phyloP scores from a whole-genome alignment of 345 rosid species.

The Pistacia atlantica region DNA sequence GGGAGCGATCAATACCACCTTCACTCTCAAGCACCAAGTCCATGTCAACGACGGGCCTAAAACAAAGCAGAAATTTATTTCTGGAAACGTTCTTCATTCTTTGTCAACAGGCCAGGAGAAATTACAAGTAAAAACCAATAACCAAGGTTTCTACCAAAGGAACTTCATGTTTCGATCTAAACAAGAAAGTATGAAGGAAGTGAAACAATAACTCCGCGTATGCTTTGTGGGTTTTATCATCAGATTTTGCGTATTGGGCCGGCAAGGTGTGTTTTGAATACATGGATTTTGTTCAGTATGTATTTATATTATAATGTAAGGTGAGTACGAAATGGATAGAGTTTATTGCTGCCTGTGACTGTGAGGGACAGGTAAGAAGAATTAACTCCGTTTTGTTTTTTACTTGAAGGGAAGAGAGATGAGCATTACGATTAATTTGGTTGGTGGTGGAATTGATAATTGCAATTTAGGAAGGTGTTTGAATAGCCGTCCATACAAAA shows the following conservation, averaged over 20 bases:
- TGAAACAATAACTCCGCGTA: slow-evolving; percentile 7
- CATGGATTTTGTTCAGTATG: neutral
- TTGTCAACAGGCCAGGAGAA: neutral
- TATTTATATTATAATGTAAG: neutral
- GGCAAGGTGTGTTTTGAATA: neutral
- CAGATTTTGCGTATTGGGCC: slow-evolving; percentile 3
- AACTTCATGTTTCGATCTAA: slow-evolving; percentile 2
- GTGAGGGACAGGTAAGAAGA: slow-evolving; percentile 17
- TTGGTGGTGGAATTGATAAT: neutral
- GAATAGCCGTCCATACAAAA: neutral
- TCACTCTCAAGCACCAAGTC: slow-evolving; percentile 29
- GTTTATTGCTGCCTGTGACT: slow-evolving; percentile 11
- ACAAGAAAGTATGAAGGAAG: slow-evolving; percentile 16
- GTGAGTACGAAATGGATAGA: neutral
- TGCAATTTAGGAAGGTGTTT: neutral
- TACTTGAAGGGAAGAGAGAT: neutral
- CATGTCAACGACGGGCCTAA: slow-evolving; percentile 42
- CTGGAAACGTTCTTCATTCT: slow-evolving; percentile 38
- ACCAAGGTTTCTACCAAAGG: neutral
- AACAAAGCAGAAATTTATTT: slow-evolving; percentile 47
- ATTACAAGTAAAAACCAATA: neutral
- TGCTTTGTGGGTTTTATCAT: neutral
- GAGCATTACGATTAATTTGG: neutral
- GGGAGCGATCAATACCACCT: slow-evolving; percentile 1
- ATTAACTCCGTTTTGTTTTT: neutral